These are phyloP conservation scores for Astrephomene gubernaculifera DNA, from an alignment of 139 green algal genomes.

Conservation along the genomic window DNA sequence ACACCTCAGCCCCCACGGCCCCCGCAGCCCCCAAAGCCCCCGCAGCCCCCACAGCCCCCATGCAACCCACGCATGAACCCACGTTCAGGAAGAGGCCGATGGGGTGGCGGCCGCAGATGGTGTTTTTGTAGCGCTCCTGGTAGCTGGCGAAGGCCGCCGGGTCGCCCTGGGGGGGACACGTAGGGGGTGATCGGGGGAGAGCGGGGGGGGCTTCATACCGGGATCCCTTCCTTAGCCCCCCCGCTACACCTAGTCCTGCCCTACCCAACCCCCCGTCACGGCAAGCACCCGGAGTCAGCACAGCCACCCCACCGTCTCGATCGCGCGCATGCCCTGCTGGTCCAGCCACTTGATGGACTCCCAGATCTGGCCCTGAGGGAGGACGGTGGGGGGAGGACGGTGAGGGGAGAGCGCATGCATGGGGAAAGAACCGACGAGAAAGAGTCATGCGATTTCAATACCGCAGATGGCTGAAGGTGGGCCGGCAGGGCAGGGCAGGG, in stretches of 20 bases:
- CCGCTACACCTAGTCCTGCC: no score
- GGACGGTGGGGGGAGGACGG: neutral
- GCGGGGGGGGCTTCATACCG: neutral
- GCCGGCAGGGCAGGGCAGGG: no score
- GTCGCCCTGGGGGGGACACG: conserved; percentile 66
- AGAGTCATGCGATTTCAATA: no score
- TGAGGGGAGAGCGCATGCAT: neutral
- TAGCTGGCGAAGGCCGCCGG: conserved; percentile 63
- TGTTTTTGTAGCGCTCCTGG: conserved; percentile 79
- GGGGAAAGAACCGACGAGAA: no score
- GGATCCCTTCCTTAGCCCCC: no score
- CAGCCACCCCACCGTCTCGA: conserved; percentile 77
- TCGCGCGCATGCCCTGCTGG: conserved; percentile 84
- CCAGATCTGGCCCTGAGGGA: conserved; percentile 83
- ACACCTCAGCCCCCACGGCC: neutral
- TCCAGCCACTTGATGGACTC: conserved; percentile 91
- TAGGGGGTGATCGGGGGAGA: neutral
- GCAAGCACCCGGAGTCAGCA: no score
- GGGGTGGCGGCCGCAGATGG: conserved; percentile 96
- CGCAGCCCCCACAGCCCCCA: neutral
- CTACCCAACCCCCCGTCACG: no score
- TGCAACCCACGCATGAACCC: neutral
- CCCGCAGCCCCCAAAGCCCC: neutral
- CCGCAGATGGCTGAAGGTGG: no score
- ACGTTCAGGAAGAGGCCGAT: conserved; percentile 93